These are phyloP conservation scores for Lepiota brunneoincarnata DNA, from an alignment of 768 basidiomycete genomes.

Conservation along the genomic window DNA sequence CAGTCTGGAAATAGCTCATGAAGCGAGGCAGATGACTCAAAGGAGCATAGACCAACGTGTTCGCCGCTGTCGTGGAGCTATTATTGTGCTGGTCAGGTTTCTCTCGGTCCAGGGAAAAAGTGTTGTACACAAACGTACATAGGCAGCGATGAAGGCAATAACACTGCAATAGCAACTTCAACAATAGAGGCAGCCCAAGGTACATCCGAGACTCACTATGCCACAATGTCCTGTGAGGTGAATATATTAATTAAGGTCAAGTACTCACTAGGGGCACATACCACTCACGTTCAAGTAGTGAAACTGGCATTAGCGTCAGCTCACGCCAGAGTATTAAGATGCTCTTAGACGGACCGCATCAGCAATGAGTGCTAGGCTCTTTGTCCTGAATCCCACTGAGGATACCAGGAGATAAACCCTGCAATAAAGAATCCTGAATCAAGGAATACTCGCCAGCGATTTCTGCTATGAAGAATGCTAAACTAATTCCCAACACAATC, in stretches of 20 bases:
- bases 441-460: constrained; percentile 35
- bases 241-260: background rate
- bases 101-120: constrained; percentile 9
- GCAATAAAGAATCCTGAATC: background rate
- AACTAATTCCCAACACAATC: constrained; percentile 42
- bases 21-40: constrained; percentile 7
- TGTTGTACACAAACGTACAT: constrained; percentile 29
- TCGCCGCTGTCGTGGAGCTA: constrained; percentile 43
- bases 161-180: constrained; percentile 24
- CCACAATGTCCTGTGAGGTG: constrained; percentile 38
- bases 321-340: background rate
- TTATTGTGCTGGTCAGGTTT: constrained; percentile 9
- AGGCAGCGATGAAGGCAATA: constrained; percentile 44
- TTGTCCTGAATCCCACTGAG: constrained; percentile 52
- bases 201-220: constrained; percentile 32
- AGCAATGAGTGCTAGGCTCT: constrained; percentile 53
- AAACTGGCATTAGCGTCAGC: constrained; percentile 32
- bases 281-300: constrained; percentile 50
- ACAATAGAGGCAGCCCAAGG: background rate
- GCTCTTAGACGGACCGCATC: constrained; percentile 42
- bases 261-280: constrained; percentile 11
- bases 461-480: constrained; percentile 48
- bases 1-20: constrained; percentile 29
- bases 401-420: background rate
- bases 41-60: constrained; percentile 28